phyloP scores from a whole-genome alignment of 2,329 filamentous ascomycete genomes.

The Bertia moriformis region DNA sequence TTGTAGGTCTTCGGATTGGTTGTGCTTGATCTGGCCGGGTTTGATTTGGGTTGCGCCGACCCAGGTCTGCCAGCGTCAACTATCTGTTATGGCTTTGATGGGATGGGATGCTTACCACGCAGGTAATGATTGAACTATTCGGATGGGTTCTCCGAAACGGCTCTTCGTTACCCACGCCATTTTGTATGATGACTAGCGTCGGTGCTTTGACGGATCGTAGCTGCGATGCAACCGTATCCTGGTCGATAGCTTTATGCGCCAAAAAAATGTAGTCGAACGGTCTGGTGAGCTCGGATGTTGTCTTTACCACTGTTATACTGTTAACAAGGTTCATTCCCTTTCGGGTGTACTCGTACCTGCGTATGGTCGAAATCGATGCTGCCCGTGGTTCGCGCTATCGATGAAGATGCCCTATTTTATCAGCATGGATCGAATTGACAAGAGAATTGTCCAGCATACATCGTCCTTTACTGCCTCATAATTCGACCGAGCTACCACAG shows the following conservation, averaged over 20 bases:
- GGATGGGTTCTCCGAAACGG: conserved; percentile 33
- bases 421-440: too few species aligned
- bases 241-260: conserved; percentile 35
- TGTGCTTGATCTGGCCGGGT: conserved; percentile 33
- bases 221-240: conserved; percentile 17
- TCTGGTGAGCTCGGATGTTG: conserved; percentile 24
- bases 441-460: conserved; percentile 17
- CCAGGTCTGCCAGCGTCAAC: conserved; percentile 22
- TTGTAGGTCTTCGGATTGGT: conserved; percentile 35
- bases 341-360: too few species aligned
- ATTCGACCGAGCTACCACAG: conserved; percentile 46
- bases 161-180: conserved; percentile 44
- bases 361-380: conserved; percentile 32
- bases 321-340: neutral
- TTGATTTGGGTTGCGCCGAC: conserved; percentile 32
- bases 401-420: conserved; percentile 26
- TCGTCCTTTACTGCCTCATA: conserved; percentile 34
- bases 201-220: conserved; percentile 16
- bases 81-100: neutral
- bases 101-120: conserved; percentile 32
- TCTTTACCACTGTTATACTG: conserved; percentile 23
- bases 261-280: conserved; percentile 42
- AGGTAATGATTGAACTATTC: conserved; percentile 33
- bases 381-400: conserved; percentile 36
- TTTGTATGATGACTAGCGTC: conserved; percentile 43